A percentile compares a stretch with the other conserved stretches of the same genome.
Conservation (phyloP, 306 rosid species). For the Trifolium fragiferum region DNA sequence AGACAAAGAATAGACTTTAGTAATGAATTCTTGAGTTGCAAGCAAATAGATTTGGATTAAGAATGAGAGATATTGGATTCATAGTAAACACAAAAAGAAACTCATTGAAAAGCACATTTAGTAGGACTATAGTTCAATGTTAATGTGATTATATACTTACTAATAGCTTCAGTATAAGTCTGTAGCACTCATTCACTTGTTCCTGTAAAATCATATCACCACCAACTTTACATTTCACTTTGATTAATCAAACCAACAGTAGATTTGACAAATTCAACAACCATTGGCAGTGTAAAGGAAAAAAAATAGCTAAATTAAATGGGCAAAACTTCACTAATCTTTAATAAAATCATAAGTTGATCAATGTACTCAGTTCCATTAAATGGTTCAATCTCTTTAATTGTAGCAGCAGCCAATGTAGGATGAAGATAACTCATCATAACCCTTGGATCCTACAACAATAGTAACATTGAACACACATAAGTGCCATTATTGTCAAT, state of each 20-base stretch:
- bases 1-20: too few relatives aligned
- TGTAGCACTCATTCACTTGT: constrained; percentile 68
- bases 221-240: constrained; percentile 26
- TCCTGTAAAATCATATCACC: constrained; percentile 59
- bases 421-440: constrained; percentile 73
- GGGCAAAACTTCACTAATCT: constrained; percentile 67
- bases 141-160: too few relatives aligned
- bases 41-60: too few relatives aligned
- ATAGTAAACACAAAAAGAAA: too few relatives aligned
- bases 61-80: too few relatives aligned
- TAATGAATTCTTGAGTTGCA: too few relatives aligned
- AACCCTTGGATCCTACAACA: constrained; percentile 64
- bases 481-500: too few relatives aligned
- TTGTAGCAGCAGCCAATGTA: constrained; percentile 76
- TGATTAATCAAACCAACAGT: constrained; percentile 16
- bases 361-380: constrained; percentile 65
- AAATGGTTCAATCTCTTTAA: constrained; percentile 65
- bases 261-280: constrained; percentile 2
- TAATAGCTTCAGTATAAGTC: constrained; percentile 60
- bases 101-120: too few relatives aligned
- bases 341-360: constrained; percentile 69
- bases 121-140: too few relatives aligned
- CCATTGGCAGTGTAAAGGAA: neutral
- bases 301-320: constrained; percentile 3
- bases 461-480: constrained; percentile 6